Conservation (phyloP, 805 yeast genomes). For the Maudiozyma bulderi region DNA sequence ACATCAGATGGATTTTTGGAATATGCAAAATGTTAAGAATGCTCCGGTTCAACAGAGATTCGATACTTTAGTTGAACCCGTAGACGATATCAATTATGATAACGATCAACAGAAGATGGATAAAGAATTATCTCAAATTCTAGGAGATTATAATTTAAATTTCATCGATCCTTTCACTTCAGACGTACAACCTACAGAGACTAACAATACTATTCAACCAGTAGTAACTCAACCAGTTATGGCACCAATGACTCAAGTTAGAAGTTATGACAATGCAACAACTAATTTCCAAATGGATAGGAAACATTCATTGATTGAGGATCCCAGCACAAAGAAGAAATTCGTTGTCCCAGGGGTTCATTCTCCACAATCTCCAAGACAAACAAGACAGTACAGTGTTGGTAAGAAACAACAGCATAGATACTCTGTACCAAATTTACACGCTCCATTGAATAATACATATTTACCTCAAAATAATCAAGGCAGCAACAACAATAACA, state of each 20-base stretch:
- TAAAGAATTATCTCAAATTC: constrained; percentile 17
- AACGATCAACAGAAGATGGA: constrained; percentile 10
- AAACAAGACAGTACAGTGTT: constrained; percentile 13
- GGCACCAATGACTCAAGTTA: background rate
- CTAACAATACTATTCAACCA: background rate
- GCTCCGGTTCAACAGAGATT: background rate
- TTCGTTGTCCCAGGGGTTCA: background rate
- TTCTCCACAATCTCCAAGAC: constrained; percentile 5
- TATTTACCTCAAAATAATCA: constrained; percentile 13
- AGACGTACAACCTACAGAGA: background rate
- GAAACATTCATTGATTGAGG: background rate
- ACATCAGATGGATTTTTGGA: constrained; percentile 23
- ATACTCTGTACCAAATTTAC: constrained; percentile 21
- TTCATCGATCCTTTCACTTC: constrained; percentile 4
- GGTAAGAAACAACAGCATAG: constrained; percentile 20
- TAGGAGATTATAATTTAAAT: constrained; percentile 20
- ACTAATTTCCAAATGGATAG: background rate
- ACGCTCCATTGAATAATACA: constrained; percentile 14
- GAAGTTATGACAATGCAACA: background rate
- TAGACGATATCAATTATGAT: constrained; percentile 1
- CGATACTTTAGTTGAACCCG: background rate
- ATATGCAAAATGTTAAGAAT: background rate
- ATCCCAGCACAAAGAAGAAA: background rate
- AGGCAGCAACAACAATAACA: background rate
- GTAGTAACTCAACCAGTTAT: background rate